phyloP scores from a whole-genome alignment of 2,329 filamentous ascomycete genomes.

The Beauveria caledonica region DNA sequence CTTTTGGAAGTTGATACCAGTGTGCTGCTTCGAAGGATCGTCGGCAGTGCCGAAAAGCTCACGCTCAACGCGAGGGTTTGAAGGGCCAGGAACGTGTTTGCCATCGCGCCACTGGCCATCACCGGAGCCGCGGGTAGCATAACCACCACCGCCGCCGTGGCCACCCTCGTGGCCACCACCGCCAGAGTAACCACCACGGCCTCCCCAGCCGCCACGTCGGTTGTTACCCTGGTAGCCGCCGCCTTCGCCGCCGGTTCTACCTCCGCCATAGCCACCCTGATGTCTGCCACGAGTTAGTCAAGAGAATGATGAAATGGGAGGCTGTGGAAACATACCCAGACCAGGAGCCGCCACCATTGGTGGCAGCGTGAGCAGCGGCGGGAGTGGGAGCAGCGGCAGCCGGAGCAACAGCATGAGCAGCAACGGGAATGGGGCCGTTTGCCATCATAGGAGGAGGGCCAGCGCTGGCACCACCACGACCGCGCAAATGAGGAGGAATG shows the following conservation, averaged over 20 bases:
- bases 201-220: slow-evolving; percentile 26
- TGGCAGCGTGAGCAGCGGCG: slow-evolving; percentile 20
- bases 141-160: slow-evolving; percentile 39
- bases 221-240: slow-evolving; percentile 22
- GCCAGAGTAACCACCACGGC: slow-evolving; percentile 28
- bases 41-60: slow-evolving; percentile 89
- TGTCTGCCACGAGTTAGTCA: slow-evolving; percentile 18
- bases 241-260: slow-evolving; percentile 26
- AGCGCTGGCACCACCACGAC: slow-evolving; percentile 33
- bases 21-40: slow-evolving; percentile 91
- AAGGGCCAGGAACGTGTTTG: slow-evolving; percentile 86
- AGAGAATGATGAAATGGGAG: background rate
- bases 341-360: slow-evolving; percentile 50
- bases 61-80: slow-evolving; percentile 84
- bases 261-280: slow-evolving; percentile 21
- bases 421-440: slow-evolving; percentile 15
- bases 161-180: slow-evolving; percentile 29
- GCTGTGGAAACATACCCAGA: slow-evolving; percentile 34
- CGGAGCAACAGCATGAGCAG: slow-evolving; percentile 14
- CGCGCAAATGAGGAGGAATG: slow-evolving; percentile 78
- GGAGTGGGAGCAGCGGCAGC: slow-evolving; percentile 6
- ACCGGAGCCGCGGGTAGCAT: slow-evolving; percentile 69
- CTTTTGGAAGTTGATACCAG: slow-evolving; percentile 99
- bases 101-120: slow-evolving; percentile 96
- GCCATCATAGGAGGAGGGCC: slow-evolving; percentile 14